Evolutionary conservation across 2,329 filamentous ascomycete species (phyloP), one percentile per base, ranked within the genome.

Genomic region (Leptographium wingfieldii): DNA sequence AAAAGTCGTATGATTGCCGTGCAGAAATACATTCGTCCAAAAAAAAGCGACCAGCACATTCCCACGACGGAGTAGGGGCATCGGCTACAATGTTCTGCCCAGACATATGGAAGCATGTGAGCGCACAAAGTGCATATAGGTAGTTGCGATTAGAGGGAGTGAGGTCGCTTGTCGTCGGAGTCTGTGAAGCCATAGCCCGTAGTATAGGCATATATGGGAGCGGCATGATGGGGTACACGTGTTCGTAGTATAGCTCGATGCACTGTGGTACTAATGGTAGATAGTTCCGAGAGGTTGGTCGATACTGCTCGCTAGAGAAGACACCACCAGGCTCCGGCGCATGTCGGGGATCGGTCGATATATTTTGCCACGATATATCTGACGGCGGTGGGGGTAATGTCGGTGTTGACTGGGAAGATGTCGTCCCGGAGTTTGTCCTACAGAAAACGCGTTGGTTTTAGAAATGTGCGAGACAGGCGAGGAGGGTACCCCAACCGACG

Each of bases 141-240:
- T 76, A 70, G 63, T 74, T 77, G 65, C 73, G 73, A 55, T 76
- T 74, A 14, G 69, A 69, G 55, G 67, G 68, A 33, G 70, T 66
- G 61, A 75, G 68, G 51, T 76, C 73, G 25, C 68, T 68, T 52
- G 68, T 67, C 33, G 69, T 66, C 61, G 73, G 67, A 1, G 69
- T 68, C 12, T 71, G 74, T 70, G 63, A 71, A 67, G 71, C 79
- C 67, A 81, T 80, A 64, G 73, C 74, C 54, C 77, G 73, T 54
- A 83, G 73, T 10, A 74, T 74, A 53, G 83, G 79, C 67, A 81
- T 81, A 59, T 84, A 79, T 9, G 85, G 69, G 4, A 85, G 75
- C 0, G 83, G 83, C 73, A 84, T 82, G 58, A 82, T 82, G n/a
- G 82, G 81, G 64, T 85, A 85, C 58, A 85, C 77, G 67, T 84